Base-by-base conservation (phyloP, 805 yeast species). In the Blastobotrys americana region DNA sequence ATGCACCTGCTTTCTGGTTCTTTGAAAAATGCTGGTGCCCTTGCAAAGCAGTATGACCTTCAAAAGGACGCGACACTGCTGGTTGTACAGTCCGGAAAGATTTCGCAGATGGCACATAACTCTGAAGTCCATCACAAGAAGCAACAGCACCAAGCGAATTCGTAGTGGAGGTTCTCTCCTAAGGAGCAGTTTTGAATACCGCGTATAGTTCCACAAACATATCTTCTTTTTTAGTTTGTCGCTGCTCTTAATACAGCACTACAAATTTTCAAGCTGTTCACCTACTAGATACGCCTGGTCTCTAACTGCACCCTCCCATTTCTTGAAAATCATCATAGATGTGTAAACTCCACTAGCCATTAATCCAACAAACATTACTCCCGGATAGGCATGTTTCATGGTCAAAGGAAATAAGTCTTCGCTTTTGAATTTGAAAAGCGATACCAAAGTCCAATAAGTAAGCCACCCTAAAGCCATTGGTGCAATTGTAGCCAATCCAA, bases 221-320 rank as follows among this genome's bases (percentile, higher is more conserved):
- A n/a, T n/a, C n/a, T n/a, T n/a, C n/a, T n/a, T n/a, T n/a, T n/a
- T n/a, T n/a, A n/a, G n/a, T n/a, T n/a, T n/a, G n/a, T n/a, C n/a
- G n/a, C n/a, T 37, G 27, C 20, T 39, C 35, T 9, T 31, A 34
- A 23, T 15, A 25, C 27, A 23, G 25, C 23, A 39, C 15, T 45
- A 53, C 43, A 55, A 48, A 43, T 64, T 64, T 39, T 64, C 63
- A 28, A 64, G 53, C 35, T 56, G 63, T 37, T 55, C 53, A 13
- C 68, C 67, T 18, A 63, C 54, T 27, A 58, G 44, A 43, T 63
- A 64, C 4, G 56, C 53, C 18, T 59, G 58, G 43, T 64, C 68
- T 15, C 63, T 47, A n/a, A 63, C 56, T 15, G 45, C 34, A 6
- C 42, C 33, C 22, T 49, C 44, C 51, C 51, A 53, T 16, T 34